Conservation (phyloP, 257 asterid species). For the Solanum medicagineum region DNA sequence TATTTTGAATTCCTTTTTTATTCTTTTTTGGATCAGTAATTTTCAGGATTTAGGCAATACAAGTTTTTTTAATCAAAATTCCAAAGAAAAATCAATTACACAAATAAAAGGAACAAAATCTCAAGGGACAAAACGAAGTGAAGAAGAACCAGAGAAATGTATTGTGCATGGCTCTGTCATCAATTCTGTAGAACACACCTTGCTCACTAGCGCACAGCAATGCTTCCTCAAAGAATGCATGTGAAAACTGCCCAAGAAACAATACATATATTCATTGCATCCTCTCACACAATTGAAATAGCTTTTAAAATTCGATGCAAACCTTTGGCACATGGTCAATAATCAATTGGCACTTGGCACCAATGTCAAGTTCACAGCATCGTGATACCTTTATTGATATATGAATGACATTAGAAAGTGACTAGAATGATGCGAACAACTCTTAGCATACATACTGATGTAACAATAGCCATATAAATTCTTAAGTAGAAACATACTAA, state of each 20-base stretch:
- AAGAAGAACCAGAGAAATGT: neutral
- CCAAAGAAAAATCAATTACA: neutral
- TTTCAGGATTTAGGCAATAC: neutral
- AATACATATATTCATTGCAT: neutral
- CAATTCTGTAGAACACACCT: constrained; percentile 17
- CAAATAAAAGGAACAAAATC: neutral
- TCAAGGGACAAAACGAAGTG: neutral
- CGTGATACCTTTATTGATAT: constrained; percentile 36
- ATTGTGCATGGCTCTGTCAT: neutral
- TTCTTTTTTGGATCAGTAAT: neutral
- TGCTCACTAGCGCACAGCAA: constrained; percentile 15
- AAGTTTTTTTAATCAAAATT: neutral
- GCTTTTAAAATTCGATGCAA: neutral
- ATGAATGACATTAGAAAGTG: neutral
- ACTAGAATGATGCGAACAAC: neutral
- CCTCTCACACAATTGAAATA: neutral
- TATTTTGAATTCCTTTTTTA: neutral
- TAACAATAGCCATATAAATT: neutral
- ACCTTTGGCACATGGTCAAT: constrained; percentile 53
- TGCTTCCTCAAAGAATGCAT: constrained; percentile 18
- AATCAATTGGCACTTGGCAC: constrained; percentile 52
- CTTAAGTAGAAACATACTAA: neutral
- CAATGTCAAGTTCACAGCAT: constrained; percentile 35
- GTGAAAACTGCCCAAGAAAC: constrained; percentile 32
- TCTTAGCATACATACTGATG: neutral